These are phyloP conservation scores for Heliamphora pulchella DNA, from an alignment of 179 eudicot genomes.

Conservation along the genomic window DNA sequence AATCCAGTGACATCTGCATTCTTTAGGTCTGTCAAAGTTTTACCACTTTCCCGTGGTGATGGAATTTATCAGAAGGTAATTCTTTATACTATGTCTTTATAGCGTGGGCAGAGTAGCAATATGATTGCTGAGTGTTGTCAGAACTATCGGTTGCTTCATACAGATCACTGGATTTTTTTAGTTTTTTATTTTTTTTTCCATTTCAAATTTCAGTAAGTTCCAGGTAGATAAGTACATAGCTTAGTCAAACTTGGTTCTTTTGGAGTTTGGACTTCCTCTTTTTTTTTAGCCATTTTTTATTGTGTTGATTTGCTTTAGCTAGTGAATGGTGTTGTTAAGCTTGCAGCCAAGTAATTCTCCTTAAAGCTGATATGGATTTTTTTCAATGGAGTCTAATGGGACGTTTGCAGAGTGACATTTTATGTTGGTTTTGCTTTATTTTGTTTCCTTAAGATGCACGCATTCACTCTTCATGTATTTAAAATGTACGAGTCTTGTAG, in stretches of 20 bases:
- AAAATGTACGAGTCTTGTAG: too few relatives aligned
- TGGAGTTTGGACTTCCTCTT: not conserved
- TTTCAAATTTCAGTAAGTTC: not conserved
- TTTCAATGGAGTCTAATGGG: too few relatives aligned
- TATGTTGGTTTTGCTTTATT: too few relatives aligned
- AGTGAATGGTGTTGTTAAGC: not conserved
- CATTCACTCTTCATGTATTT: too few relatives aligned
- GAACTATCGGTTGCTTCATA: not conserved
- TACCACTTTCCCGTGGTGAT: constrained; percentile 89
- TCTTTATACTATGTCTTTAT: not conserved
- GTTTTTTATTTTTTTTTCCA: not conserved
- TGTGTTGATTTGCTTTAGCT: not conserved
- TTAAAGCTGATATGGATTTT: not conserved
- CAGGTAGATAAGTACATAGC: not conserved
- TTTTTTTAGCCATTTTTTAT: not conserved
- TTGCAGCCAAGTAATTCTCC: not conserved
- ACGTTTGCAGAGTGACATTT: too few relatives aligned
- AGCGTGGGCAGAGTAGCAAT: not conserved
- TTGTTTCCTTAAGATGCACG: too few relatives aligned
- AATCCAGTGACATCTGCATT: constrained; percentile 86
- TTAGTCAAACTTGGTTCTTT: not conserved
- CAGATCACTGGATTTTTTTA: not conserved
- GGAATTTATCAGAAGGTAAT: constrained; percentile 90
- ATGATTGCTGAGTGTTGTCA: too few relatives aligned
- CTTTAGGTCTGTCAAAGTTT: constrained; percentile 73